phyloP scores from a whole-genome alignment of 768 basidiomycete species.

The Clathrus columnatus region DNA sequence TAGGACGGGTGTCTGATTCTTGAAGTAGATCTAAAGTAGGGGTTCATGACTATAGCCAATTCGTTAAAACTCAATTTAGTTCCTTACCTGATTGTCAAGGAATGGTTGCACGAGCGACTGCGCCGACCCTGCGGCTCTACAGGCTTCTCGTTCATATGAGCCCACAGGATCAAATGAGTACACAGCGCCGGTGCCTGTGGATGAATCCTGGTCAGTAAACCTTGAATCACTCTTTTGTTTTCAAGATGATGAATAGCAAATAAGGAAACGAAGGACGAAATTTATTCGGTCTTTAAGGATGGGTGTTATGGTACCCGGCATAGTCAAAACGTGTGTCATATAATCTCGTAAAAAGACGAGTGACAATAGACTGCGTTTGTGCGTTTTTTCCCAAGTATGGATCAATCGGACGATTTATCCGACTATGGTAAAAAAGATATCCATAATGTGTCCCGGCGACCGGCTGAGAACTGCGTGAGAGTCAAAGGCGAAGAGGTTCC shows the following conservation, averaged over 20 bases:
- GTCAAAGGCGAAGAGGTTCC: conserved; percentile 1
- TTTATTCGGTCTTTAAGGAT: no score
- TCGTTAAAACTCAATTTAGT: neutral
- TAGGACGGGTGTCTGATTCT: conserved; percentile 77
- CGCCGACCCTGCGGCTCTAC: conserved; percentile 95
- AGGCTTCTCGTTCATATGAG: conserved; percentile 94
- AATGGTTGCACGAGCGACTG: conserved; percentile 92
- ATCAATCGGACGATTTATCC: neutral
- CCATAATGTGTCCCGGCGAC: neutral
- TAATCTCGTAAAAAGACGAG: no score
- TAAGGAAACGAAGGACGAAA: no score
- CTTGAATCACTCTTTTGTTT: no score
- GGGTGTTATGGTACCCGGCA: no score
- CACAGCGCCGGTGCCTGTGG: conserved; percentile 82
- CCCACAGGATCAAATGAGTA: conserved; percentile 99
- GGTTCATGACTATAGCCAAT: neutral
- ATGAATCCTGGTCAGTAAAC: no score
- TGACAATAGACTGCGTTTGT: no score
- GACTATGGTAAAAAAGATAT: no score
- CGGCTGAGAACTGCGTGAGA: conserved; percentile 4
- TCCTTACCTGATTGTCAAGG: conserved; percentile 91
- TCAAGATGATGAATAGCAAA: neutral
- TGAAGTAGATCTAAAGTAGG: conserved; percentile 81
- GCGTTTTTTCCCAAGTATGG: neutral
- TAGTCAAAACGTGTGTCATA: no score